Percentiles rank a stretch among this genome's conserved stretches.
Conservation (phyloP, 2,329 filamentous ascomycete species). For the Dothidotthia symphoricarpi region DNA sequence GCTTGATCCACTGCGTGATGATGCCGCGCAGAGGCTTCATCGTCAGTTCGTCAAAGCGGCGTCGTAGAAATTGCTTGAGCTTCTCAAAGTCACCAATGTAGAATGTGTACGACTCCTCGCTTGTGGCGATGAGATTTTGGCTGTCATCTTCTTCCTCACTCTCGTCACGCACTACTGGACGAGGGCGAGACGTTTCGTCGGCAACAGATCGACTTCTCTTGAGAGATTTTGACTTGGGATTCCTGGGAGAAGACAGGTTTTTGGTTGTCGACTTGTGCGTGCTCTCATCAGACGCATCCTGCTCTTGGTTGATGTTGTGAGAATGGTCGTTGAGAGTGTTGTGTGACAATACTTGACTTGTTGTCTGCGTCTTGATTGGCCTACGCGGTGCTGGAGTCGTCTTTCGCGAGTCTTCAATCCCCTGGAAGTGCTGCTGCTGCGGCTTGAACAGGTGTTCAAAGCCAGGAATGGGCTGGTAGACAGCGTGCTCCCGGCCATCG, state of each 20-base stretch:
- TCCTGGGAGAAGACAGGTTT: not conserved
- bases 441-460: conserved; percentile 27
- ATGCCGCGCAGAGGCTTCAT: conserved; percentile 35
- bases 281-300: not conserved
- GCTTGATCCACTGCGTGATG: conserved; percentile 35
- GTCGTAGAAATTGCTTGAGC: conserved; percentile 22
- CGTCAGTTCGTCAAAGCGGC: conserved; percentile 31
- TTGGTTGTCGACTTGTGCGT: not conserved
- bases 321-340: too few species aligned
- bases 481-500: conserved; percentile 20
- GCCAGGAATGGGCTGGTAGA: conserved; percentile 23
- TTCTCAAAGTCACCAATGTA: conserved; percentile 27
- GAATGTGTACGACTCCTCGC: conserved; percentile 16
- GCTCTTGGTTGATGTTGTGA: too few species aligned
- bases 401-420: not conserved
- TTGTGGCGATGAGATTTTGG: conserved; percentile 7
- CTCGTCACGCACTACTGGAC: conserved; percentile 1
- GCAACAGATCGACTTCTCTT: conserved; percentile 17
- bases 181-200: conserved; percentile 1
- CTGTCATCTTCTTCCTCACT: conserved; percentile 11
- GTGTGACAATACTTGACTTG: too few species aligned
- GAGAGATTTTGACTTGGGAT: conserved; percentile 6
- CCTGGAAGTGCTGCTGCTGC: not conserved
- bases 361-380: too few species aligned
- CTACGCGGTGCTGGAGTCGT: not conserved